Percentiles rank a stretch among this genome's conserved stretches.
phyloP scores from a whole-genome alignment of 495 filamentous ascomycete species.

The Neurospora sp. region DNA sequence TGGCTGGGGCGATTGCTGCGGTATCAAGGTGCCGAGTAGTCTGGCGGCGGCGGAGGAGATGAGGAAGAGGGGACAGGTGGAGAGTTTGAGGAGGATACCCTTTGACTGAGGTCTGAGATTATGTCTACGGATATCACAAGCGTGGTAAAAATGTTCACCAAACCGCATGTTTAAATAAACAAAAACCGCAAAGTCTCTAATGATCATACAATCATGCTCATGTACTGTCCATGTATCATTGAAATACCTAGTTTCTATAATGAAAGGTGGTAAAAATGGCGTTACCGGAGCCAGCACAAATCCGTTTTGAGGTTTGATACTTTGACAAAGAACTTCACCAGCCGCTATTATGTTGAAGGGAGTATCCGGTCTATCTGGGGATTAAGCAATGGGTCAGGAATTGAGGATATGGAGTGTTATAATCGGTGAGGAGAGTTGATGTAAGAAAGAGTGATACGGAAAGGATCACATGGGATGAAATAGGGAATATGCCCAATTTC shows the following conservation, averaged over 20 bases:
- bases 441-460: background rate
- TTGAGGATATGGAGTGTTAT: background rate
- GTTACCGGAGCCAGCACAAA: background rate
- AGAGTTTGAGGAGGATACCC: slow-evolving; percentile 69
- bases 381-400: too few relatives aligned
- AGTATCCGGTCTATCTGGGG: too few relatives aligned
- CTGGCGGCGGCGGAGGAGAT: slow-evolving; percentile 80
- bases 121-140: background rate
- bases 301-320: background rate
- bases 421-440: background rate
- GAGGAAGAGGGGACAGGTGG: slow-evolving; percentile 56
- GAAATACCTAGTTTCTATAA: too few relatives aligned
- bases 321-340: background rate
- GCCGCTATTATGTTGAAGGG: background rate
- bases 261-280: background rate
- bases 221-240: background rate
- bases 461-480: background rate
- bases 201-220: background rate
- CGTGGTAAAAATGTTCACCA: too few relatives aligned
- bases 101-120: slow-evolving; percentile 54
- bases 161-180: too few relatives aligned
- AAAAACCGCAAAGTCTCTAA: background rate
- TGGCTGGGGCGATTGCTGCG: slow-evolving; percentile 95
- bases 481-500: too few relatives aligned
- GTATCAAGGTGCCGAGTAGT: slow-evolving; percentile 93